Conservation (phyloP, 2,329 filamentous ascomycete genomes). For the Hypoxylon sp. region DNA sequence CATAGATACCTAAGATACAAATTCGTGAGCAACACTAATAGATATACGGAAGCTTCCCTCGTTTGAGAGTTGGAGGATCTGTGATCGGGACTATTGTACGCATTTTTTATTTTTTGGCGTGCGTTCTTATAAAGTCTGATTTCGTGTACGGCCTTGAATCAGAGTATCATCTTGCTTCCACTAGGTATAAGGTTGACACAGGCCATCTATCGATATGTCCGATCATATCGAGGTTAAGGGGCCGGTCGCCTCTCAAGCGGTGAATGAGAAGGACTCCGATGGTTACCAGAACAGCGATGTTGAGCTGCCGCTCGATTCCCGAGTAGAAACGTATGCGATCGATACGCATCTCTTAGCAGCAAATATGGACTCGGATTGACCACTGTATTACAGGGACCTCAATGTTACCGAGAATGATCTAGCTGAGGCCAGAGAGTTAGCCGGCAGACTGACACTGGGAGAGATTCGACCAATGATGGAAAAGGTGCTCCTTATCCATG, state of each 20-base stretch:
- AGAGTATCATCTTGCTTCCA: not conserved
- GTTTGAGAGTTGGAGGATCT: not conserved
- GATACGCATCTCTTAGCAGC: not conserved
- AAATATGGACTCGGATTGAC: not conserved
- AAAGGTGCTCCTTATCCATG: constrained; percentile 58
- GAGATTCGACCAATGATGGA: constrained; percentile 52
- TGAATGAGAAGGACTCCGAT: constrained; percentile 31
- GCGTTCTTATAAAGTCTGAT: constrained; percentile 7
- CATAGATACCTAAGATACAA: not conserved
- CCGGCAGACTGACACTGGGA: constrained; percentile 42
- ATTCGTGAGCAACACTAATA: not conserved
- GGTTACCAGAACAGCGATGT: constrained; percentile 31
- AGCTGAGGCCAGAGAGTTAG: constrained; percentile 44
- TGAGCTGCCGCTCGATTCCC: constrained; percentile 28
- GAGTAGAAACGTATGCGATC: constrained; percentile 39
- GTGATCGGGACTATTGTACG: constrained; percentile 1
- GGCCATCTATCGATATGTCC: constrained; percentile 14
- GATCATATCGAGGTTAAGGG: constrained; percentile 25
- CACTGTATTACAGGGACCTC: constrained; percentile 36
- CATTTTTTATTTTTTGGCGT: not conserved
- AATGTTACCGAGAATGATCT: constrained; percentile 48
- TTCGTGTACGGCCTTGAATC: not conserved
- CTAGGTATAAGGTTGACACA: not conserved
- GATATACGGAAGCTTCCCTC: not conserved
- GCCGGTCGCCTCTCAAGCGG: constrained; percentile 21